Base-by-base conservation (phyloP, 148 eudicot genomes). In the Rheum nobile region DNA sequence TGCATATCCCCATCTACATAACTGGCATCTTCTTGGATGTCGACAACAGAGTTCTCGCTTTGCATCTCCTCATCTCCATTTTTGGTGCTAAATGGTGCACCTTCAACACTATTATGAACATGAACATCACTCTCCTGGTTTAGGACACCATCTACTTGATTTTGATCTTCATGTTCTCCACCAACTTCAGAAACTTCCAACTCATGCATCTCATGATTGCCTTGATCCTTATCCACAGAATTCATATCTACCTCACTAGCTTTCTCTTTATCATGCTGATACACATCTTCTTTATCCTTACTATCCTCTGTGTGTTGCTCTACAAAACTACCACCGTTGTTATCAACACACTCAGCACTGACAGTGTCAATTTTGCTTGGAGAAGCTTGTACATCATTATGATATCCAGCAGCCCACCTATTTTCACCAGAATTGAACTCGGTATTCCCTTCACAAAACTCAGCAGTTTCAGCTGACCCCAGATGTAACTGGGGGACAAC, bases 401-500 rank as follows among this genome's bases (percentile, higher is more conserved):
- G 78, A 78, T 80, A 82, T 39, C 83, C 84, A 82, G 85, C 71
- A 76, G 84, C 84, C 88, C 87, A 84, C 7, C 83, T 67, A 59
- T 55, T 81, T 14, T 88, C 97, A 68, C 79, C 71, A 32, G 79
- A 42, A 54, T 80, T 79, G 68, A 85, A 83, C 32, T 81, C 89
- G 8, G 46, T 73, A 48, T 79, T 82, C 69, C 74, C 89, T 76
- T 83, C 90, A 78, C 79, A 57, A 71, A 85, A 79, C 12, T 83
- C 89, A 75, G 90, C 77, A 70, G 79, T 85, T 83, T 89, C 85
- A 68, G 87, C 93, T 10, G 97, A 91, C 72, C 96, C 96, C 26
- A 87, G 80, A 81, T 88, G 90, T 84, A 91, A 95, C 77, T 84
- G 93, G 21, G 97, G 98, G 4, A 92, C 86, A 79, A 75, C 87